Evolutionary conservation across 2,329 filamentous ascomycete species (phyloP), one percentile per base, ranked within the genome.

Genomic region (Cryphonectria parasitica): DNA sequence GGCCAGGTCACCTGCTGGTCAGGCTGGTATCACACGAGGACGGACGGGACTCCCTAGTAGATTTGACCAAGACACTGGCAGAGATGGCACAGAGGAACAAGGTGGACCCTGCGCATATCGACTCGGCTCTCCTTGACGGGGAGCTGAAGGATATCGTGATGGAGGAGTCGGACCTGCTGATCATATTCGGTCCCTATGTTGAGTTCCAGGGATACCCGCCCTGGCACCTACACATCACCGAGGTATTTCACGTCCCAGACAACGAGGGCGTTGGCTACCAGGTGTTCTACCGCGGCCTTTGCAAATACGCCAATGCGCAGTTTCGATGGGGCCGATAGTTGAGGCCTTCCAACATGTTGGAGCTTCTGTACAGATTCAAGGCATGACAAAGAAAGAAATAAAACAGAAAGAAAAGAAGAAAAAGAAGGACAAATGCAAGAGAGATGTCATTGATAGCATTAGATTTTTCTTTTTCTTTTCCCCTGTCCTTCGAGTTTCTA

Each of bases 81-180:
- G 93, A 97, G 78, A 98, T 99, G 96, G 92, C 94, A 8, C 96
- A 98, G 80, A 90, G 91, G 75, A 90, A 90, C 71, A 98, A 97
- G 81, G 86, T 99, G 19, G 88, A 89, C 1, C 88, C 93, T 0
- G 85, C 89, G 43, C 95, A 99, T 78, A 95, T 99, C 77, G 94
- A 90, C 69, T 86, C 88, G 66, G 93, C 98, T 73, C 84, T 99
- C 66, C 90, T 99, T 67, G 94, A 98, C 77, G 92, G 93, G 5
- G 96, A 99, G 81, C 87, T 99, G 66, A 92, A 84, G 19, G 88
- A 91, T 77, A 88, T 87, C 66, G 90, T 97, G 72, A 96, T 97
- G 87, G 86, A 88, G 13, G 95, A 99, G 81, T 96, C 96, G 2
- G 95, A 98, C 79, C 84, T 99, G 19, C 83, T 99, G 71, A 88